These are phyloP conservation scores for Pseudocohnilembus persalinus DNA, from an alignment of 169 alveolate genomes.

Conservation along the genomic window DNA sequence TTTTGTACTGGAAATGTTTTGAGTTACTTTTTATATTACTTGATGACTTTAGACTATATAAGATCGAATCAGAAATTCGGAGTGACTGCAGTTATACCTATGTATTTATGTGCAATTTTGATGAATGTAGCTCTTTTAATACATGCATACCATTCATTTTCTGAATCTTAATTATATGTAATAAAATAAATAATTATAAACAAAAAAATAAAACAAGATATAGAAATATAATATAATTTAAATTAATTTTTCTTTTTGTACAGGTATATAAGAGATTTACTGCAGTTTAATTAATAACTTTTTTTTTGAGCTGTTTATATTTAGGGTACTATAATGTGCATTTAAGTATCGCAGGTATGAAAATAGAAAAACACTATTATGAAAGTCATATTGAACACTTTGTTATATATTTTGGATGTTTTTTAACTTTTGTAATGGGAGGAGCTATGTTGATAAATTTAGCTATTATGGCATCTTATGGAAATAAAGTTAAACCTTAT, in stretches of 20 bases:
- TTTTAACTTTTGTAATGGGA: background rate
- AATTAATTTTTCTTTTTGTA: no score
- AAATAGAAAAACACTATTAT: background rate
- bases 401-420: background rate
- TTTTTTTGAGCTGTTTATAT: no score
- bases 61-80: background rate
- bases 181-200: no score
- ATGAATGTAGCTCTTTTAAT: background rate
- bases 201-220: no score
- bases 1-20: background rate
- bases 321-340: background rate
- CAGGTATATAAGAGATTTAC: background rate
- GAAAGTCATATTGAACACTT: background rate
- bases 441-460: background rate
- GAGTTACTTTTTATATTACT: no score
- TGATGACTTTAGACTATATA: background rate
- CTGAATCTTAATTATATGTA: no score
- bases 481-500: background rate
- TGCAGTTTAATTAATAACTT: background rate
- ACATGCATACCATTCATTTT: background rate
- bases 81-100: background rate
- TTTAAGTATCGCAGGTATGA: background rate
- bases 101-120: background rate
- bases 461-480: background rate
- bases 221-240: no score